Conservation (phyloP, 257 asterid genomes). For the Perilla frutescens region DNA sequence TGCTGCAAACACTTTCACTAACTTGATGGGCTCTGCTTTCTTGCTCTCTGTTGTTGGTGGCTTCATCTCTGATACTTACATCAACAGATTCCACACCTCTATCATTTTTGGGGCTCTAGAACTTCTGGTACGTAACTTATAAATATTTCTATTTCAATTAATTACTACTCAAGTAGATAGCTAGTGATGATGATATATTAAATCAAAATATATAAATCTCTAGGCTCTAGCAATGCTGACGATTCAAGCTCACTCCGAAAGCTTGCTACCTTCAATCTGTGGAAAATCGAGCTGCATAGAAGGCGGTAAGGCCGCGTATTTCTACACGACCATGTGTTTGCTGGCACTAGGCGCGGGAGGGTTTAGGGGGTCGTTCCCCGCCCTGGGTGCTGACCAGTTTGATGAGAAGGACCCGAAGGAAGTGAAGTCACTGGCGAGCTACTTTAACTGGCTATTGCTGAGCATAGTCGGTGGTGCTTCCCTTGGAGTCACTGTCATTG, state of each 20-base stretch:
- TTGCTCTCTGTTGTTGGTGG: slow-evolving; percentile 75
- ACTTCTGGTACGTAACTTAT: slow-evolving; percentile 43
- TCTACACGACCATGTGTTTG: slow-evolving; percentile 57
- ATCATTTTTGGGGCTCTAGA: slow-evolving; percentile 70
- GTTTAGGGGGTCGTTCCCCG: slow-evolving; percentile 64
- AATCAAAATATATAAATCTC: no score
- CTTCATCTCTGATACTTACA: slow-evolving; percentile 76
- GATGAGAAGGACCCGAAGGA: slow-evolving; percentile 61
- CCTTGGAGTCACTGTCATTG: slow-evolving; percentile 69
- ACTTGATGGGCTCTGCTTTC: slow-evolving; percentile 82
- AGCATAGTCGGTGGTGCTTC: slow-evolving; percentile 53
- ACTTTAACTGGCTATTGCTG: slow-evolving; percentile 72
- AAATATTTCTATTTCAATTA: neutral
- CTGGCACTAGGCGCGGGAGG: slow-evolving; percentile 74
- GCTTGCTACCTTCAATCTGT: slow-evolving; percentile 54
- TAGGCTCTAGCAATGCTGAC: slow-evolving; percentile 66
- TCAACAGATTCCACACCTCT: slow-evolving; percentile 59
- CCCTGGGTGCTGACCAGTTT: slow-evolving; percentile 83
- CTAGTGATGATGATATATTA: no score
- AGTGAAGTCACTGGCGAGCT: slow-evolving; percentile 60
- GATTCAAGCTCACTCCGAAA: slow-evolving; percentile 54
- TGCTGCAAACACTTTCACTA: slow-evolving; percentile 74
- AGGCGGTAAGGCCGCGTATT: slow-evolving; percentile 55
- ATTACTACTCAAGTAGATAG: neutral
- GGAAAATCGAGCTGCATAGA: slow-evolving; percentile 51